phyloP scores from a whole-genome alignment of 2,329 filamentous ascomycete genomes.

The Xylariaceae sp. region DNA sequence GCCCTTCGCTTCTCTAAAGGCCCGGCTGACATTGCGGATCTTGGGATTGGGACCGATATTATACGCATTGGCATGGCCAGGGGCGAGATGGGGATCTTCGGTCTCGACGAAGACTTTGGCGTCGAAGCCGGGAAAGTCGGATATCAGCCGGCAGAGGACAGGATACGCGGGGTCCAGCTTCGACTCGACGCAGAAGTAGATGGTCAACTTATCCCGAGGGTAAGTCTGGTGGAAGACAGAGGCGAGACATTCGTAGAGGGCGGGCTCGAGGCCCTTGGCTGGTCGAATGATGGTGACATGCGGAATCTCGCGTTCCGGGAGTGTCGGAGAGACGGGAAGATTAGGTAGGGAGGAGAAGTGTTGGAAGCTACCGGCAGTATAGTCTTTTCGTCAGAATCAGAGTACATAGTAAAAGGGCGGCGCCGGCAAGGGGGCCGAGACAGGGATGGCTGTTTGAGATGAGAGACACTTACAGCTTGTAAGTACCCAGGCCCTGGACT shows the following conservation, averaged over 20 bases:
- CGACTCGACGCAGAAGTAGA: slow-evolving; percentile 76
- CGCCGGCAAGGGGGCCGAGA: background rate
- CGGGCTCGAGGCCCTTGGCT: slow-evolving; percentile 84
- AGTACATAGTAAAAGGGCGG: background rate
- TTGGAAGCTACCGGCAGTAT: slow-evolving; percentile 41
- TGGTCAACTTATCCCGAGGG: slow-evolving; percentile 66
- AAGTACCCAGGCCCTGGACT: slow-evolving; percentile 52
- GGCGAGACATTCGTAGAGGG: slow-evolving; percentile 86
- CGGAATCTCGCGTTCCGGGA: slow-evolving; percentile 55
- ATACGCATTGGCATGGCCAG: slow-evolving; percentile 42
- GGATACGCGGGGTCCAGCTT: slow-evolving; percentile 70
- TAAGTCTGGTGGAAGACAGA: slow-evolving; percentile 81
- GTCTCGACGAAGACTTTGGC: slow-evolving; percentile 72
- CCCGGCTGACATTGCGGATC: slow-evolving; percentile 91
- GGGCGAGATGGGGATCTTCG: slow-evolving; percentile 66
- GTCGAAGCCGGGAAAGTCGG: slow-evolving; percentile 67
- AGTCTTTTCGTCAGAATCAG: background rate
- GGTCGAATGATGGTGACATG: slow-evolving; percentile 89
- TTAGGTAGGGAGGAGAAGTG: slow-evolving; percentile 46
- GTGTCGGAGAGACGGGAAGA: slow-evolving; percentile 46
- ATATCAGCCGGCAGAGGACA: slow-evolving; percentile 63
- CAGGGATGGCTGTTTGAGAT: background rate
- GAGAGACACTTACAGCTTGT: slow-evolving; percentile 45
- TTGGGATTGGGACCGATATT: slow-evolving; percentile 94
- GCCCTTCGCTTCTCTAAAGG: slow-evolving; percentile 80